phyloP scores from a whole-genome alignment of 2,329 filamentous ascomycete genomes.

The Aspergillus melleus region DNA sequence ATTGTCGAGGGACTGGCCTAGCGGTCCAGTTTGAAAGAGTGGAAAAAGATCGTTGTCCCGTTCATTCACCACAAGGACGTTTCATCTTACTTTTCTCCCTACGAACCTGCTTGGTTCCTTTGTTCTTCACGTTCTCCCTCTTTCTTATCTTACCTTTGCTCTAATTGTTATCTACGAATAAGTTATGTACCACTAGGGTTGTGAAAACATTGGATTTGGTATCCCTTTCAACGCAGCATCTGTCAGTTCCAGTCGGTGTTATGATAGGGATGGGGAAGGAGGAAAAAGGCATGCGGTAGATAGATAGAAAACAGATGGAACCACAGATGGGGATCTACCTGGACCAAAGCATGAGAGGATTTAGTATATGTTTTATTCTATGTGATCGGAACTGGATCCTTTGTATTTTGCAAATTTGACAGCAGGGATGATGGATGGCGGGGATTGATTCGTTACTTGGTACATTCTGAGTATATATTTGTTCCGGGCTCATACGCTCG shows the following conservation, averaged over 20 bases:
- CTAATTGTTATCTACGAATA: constrained; percentile 2
- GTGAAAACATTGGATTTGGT: background rate
- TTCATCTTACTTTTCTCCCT: background rate
- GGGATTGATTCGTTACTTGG: too few species aligned
- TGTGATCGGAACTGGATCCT: too few species aligned
- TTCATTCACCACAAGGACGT: background rate
- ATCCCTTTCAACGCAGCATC: constrained; percentile 1
- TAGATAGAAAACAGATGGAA: background rate
- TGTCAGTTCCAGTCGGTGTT: background rate
- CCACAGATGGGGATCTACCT: background rate
- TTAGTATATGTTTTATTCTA: background rate
- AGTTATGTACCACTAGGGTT: constrained; percentile 3
- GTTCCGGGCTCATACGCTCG: too few species aligned
- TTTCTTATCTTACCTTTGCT: constrained; percentile 2
- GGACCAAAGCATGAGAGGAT: background rate
- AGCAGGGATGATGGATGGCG: too few species aligned
- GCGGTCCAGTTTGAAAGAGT: background rate
- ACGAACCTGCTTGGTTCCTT: background rate
- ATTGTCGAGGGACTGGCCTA: background rate
- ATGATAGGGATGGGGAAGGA: background rate
- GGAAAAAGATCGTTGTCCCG: too few species aligned
- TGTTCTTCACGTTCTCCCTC: background rate
- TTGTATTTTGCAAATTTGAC: too few species aligned
- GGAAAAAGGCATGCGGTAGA: constrained; percentile 2
- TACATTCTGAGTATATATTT: too few species aligned